phyloP scores from a whole-genome alignment of 1,139 yeast species.

The Zhuliangozyma blackwelliae region DNA sequence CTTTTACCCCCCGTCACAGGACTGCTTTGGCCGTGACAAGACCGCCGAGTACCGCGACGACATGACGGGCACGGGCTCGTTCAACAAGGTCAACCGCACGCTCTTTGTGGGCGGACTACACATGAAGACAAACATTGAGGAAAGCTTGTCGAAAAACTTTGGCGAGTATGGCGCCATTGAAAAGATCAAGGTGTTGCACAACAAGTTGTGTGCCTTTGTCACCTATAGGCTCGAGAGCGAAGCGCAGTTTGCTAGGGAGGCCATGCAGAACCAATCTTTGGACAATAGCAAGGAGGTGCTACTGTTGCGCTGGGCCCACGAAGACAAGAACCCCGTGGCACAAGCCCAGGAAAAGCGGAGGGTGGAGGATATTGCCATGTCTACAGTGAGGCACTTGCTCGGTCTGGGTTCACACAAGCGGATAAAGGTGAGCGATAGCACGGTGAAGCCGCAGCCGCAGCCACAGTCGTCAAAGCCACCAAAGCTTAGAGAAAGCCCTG shows the following conservation, averaged over 20 bases:
- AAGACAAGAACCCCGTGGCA: conserved; percentile 77
- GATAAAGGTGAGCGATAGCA: background rate
- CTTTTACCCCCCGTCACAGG: conserved; percentile 57
- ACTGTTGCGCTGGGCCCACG: conserved; percentile 83
- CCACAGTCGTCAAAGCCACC: too few relatives aligned
- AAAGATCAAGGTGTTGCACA: conserved; percentile 55
- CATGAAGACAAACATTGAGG: conserved; percentile 25
- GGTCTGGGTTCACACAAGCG: conserved; percentile 3
- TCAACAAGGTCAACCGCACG: conserved; percentile 64
- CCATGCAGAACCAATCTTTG: conserved; percentile 79
- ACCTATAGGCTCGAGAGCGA: conserved; percentile 62
- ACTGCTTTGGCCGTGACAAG: conserved; percentile 92
- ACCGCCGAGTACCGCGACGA: conserved; percentile 82
- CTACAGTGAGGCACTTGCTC: conserved; percentile 30
- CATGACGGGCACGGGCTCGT: conserved; percentile 93
- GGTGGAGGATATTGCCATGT: conserved; percentile 31
- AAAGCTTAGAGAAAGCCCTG: too few relatives aligned
- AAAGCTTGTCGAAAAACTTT: conserved; percentile 45
- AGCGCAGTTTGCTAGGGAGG: conserved; percentile 94
- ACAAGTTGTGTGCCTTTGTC: conserved; percentile 74
- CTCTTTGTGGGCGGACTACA: conserved; percentile 71
- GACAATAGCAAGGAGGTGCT: conserved; percentile 51
- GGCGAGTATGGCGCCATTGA: conserved; percentile 78
- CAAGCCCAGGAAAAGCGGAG: conserved; percentile 45
- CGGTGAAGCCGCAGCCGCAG: too few relatives aligned